Evolutionary conservation across 148 eudicot genomes (phyloP).

Genomic region (Dysphania ambrosioides): DNA sequence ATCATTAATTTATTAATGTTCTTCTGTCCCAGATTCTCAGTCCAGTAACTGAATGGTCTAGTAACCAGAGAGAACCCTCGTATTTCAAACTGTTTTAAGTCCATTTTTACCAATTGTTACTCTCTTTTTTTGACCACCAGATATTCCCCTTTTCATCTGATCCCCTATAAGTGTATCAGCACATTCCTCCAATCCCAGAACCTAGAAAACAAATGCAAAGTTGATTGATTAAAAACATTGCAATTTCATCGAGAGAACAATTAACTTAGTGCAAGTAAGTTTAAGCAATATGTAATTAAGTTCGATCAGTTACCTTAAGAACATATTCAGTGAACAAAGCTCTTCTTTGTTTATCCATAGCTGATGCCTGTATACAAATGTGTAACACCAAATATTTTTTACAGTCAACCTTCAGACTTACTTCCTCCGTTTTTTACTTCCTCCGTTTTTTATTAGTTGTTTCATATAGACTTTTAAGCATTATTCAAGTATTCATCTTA

Average conservation of each 20-base stretch:
- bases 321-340: conserved; percentile 37
- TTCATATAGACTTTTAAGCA: too few species aligned
- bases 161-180: conserved; percentile 31
- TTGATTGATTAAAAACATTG: background rate
- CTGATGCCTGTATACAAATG: conserved; percentile 28
- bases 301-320: conserved; percentile 36
- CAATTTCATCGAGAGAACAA: background rate
- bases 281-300: background rate
- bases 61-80: background rate
- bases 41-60: background rate
- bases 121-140: conserved; percentile 32
- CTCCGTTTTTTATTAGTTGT: too few species aligned
- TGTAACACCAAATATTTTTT: background rate
- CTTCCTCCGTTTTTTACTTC: too few species aligned
- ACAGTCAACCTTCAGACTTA: too few species aligned
- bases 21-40: too few species aligned
- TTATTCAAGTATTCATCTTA: too few species aligned
- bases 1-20: too few species aligned
- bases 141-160: conserved; percentile 30
- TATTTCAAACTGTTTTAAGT: background rate
- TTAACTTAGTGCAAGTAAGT: background rate
- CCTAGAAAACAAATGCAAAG: background rate
- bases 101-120: conserved; percentile 25
- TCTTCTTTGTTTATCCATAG: conserved; percentile 31
- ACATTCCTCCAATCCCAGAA: conserved; percentile 26